These are phyloP conservation scores for Candida tunisiensis DNA, from an alignment of 1,139 yeast genomes.

Conservation along the genomic window DNA sequence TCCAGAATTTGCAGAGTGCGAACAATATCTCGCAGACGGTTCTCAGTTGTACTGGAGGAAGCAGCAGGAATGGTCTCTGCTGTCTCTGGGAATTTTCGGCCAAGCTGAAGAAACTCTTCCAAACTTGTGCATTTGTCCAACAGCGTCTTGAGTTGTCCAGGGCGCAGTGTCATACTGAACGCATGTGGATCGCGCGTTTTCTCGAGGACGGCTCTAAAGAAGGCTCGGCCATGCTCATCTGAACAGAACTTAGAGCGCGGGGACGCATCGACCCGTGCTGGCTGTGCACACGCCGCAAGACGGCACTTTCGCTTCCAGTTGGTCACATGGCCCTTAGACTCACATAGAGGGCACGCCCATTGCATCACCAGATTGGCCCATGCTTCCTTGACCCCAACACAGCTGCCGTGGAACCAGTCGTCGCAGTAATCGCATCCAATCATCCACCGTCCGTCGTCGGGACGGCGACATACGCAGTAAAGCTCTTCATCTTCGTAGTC, in stretches of 20 bases:
- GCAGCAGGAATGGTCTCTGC: no score
- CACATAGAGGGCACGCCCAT: slow-evolving; percentile 66
- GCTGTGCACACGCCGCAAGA: slow-evolving; percentile 37
- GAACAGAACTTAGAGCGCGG: slow-evolving; percentile 53
- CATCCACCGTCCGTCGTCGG: slow-evolving; percentile 70
- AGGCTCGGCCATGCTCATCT: slow-evolving; percentile 45
- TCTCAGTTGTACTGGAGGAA: no score
- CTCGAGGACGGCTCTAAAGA: no score
- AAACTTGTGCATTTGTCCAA: no score
- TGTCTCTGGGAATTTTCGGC: no score
- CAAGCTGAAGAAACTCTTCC: no score
- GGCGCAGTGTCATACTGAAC: no score
- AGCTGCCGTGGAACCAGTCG: slow-evolving; percentile 84
- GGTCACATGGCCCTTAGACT: slow-evolving; percentile 27
- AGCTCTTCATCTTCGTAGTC: slow-evolving; percentile 30
- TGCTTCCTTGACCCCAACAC: slow-evolving; percentile 43
- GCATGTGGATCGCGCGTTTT: no score
- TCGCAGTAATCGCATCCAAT: slow-evolving; percentile 91
- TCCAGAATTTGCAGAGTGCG: no score
- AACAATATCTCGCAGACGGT: no score
- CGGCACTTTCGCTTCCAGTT: slow-evolving; percentile 69
- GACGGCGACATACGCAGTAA: slow-evolving; percentile 63
- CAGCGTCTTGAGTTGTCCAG: no score
- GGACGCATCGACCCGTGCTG: slow-evolving; percentile 26
- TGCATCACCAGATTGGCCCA: slow-evolving; percentile 42